These are phyloP conservation scores for Asterella californica DNA, from an alignment of 225 moss, liverwort and hornwort species.

Conservation along the genomic window DNA sequence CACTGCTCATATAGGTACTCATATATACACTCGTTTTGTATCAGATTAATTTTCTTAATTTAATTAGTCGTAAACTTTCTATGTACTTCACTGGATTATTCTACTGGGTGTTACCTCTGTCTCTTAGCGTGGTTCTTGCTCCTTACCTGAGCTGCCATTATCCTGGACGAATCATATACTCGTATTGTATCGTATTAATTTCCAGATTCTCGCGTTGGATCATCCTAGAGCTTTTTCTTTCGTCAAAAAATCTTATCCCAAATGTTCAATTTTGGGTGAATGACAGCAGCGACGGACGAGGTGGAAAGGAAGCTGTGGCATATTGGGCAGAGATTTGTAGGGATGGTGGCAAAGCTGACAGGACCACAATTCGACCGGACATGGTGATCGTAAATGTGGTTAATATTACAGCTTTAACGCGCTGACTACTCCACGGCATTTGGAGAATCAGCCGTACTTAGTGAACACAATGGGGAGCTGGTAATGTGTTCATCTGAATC, in stretches of 20 bases:
- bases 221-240: not conserved
- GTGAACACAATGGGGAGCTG: not conserved
- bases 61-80: no score
- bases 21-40: not conserved
- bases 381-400: not conserved
- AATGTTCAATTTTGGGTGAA: not conserved
- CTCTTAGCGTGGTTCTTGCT: no score
- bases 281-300: not conserved
- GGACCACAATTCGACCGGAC: not conserved
- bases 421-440: not conserved
- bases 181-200: not conserved
- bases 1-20: no score
- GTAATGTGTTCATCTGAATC: not conserved
- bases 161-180: no score
- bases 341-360: not conserved
- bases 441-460: not conserved
- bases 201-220: not conserved
- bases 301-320: not conserved
- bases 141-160: no score
- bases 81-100: no score
- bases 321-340: not conserved
- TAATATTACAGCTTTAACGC: not conserved
- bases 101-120: no score
- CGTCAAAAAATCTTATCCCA: not conserved
- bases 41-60: no score